Conservation (phyloP, 148 eudicot genomes). For the Nepenthes gracilis region DNA sequence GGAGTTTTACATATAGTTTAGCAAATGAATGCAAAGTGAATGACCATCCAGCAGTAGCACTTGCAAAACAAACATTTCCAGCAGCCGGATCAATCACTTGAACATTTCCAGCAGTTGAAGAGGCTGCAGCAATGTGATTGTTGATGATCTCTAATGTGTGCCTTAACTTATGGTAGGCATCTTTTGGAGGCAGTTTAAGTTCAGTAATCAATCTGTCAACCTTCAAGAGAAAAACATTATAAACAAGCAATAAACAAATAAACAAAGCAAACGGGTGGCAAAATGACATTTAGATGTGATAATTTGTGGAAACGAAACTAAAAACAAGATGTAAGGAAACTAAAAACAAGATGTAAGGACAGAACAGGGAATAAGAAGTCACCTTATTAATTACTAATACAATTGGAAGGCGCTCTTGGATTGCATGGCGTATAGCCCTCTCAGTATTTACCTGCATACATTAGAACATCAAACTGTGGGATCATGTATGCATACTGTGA, state of each 20-base stretch:
- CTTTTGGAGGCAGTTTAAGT: constrained; percentile 92
- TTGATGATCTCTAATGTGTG: constrained; percentile 89
- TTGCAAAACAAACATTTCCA: constrained; percentile 96
- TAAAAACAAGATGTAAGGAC: background rate
- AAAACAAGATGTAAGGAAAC: background rate
- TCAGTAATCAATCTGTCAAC: constrained; percentile 96
- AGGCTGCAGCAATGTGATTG: constrained; percentile 66
- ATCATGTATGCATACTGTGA: background rate
- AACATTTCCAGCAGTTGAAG: constrained; percentile 80
- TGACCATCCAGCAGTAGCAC: constrained; percentile 97
- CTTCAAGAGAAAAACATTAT: constrained; percentile 22
- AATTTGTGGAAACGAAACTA: background rate
- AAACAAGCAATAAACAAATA: background rate
- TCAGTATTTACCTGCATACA: constrained; percentile 76
- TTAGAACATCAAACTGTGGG: background rate
- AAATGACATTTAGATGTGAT: too few relatives aligned
- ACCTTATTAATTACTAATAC: constrained; percentile 97
- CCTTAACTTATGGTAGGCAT: constrained; percentile 86
- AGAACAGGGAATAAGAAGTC: constrained; percentile 7
- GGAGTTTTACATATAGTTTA: constrained; percentile 84
- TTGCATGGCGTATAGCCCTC: constrained; percentile 97
- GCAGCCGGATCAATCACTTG: constrained; percentile 78
- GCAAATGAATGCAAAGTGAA: constrained; percentile 96
- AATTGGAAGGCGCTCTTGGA: constrained; percentile 84
- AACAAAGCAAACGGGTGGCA: background rate